These are phyloP conservation scores for Fusarium annulatum DNA, from an alignment of 2,329 filamentous ascomycete genomes.

Conservation along the genomic window DNA sequence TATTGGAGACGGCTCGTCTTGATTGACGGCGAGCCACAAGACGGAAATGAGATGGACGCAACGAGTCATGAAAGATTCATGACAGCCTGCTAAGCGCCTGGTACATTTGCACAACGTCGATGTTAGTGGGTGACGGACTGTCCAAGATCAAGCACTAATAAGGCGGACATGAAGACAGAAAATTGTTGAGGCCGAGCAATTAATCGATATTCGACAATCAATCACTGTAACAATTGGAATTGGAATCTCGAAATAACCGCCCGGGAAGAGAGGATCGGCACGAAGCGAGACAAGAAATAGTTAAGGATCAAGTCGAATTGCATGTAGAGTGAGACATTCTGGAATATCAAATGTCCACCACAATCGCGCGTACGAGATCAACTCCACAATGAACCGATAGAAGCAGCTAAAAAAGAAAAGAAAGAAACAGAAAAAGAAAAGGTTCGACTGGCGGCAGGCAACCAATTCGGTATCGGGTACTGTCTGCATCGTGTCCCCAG, in stretches of 20 bases:
- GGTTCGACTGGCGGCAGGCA: constrained; percentile 3
- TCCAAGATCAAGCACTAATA: constrained; percentile 30
- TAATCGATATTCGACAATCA: not conserved
- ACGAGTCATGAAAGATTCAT: constrained; percentile 37
- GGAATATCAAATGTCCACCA: constrained; percentile 1
- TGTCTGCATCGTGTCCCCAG: not conserved
- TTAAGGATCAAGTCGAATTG: not conserved
- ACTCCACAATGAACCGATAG: constrained; percentile 34
- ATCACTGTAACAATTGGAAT: not conserved
- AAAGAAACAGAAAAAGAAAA: not conserved
- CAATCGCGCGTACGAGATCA: constrained; percentile 6
- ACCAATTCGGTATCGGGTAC: not conserved
- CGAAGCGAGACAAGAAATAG: constrained; percentile 22
- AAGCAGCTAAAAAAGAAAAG: not conserved
- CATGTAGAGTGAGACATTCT: constrained; percentile 13
- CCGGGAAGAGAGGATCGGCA: constrained; percentile 24
- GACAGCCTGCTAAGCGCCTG: constrained; percentile 29
- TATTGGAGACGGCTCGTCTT: constrained; percentile 29
- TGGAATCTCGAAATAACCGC: not conserved
- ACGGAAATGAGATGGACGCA: constrained; percentile 38
- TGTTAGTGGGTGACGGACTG: constrained; percentile 34
- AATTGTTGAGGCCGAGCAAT: not conserved
- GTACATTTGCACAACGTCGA: constrained; percentile 26
- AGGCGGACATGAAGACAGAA: constrained; percentile 5
- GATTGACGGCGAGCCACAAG: constrained; percentile 18